A percentile compares a stretch with the other conserved stretches of the same genome.
These are phyloP conservation scores for Exophiala sideris DNA, from an alignment of 2,329 filamentous ascomycete genomes.

Conservation along the genomic window DNA sequence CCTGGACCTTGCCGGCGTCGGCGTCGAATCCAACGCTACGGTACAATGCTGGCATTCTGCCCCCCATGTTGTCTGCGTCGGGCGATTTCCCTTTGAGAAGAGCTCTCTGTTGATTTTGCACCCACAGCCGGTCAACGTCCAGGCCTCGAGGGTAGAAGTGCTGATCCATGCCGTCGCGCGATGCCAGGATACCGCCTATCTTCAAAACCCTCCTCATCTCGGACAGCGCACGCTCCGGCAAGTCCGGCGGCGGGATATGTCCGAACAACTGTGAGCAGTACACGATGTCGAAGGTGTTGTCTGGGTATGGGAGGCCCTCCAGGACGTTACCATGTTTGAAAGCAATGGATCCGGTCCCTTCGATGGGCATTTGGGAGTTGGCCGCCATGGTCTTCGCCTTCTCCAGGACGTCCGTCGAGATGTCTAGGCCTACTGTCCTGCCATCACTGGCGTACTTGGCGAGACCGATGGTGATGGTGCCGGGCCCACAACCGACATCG, in stretches of 20 bases:
- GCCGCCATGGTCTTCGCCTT: slow-evolving; percentile 30
- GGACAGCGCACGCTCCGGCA: slow-evolving; percentile 17
- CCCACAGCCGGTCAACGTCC: slow-evolving; percentile 34
- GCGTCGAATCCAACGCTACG: slow-evolving; percentile 32
- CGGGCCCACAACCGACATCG: slow-evolving; percentile 50
- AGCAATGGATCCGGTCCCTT: slow-evolving; percentile 26
- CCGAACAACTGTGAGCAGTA: slow-evolving; percentile 45
- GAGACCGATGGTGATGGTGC: slow-evolving; percentile 48
- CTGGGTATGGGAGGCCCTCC: slow-evolving; percentile 38
- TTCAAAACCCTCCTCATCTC: slow-evolving; percentile 38
- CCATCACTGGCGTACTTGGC: slow-evolving; percentile 41
- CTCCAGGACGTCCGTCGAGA: slow-evolving; percentile 33
- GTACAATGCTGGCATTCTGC: slow-evolving; percentile 33
- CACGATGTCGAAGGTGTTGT: slow-evolving; percentile 44
- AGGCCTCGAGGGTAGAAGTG: slow-evolving; percentile 35
- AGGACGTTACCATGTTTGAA: slow-evolving; percentile 38
- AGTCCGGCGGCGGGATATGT: slow-evolving; percentile 37
- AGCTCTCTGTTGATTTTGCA: slow-evolving; percentile 27
- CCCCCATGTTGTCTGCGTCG: slow-evolving; percentile 23
- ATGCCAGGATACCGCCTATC: slow-evolving; percentile 41
- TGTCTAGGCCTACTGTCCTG: slow-evolving; percentile 41
- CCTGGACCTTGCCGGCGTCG: slow-evolving; percentile 30
- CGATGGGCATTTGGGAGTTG: slow-evolving; percentile 15
- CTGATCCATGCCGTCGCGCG: slow-evolving; percentile 29
- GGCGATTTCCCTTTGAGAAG: slow-evolving; percentile 21